Evolutionary conservation across 371 early-diverging fungal genomes (phyloP).

Genomic region (Saksenaea vasiformis): DNA sequence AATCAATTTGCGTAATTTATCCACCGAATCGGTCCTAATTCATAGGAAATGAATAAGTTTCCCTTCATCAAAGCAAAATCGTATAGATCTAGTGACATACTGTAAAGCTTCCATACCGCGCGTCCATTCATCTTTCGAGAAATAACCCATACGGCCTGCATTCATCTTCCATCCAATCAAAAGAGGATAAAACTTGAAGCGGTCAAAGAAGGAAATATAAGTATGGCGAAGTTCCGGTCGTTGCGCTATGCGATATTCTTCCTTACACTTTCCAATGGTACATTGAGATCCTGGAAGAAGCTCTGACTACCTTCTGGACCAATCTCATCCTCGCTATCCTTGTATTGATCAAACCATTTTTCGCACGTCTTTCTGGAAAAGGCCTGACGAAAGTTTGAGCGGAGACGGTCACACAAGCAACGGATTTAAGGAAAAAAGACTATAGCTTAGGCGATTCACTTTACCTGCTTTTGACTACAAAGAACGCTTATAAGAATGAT

Average conservation of each 20-base stretch:
- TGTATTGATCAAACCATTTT: slow-evolving; percentile 31
- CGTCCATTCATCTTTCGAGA: slow-evolving; percentile 24
- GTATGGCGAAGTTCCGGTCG: background rate
- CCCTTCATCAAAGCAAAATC: background rate
- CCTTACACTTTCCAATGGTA: slow-evolving; percentile 37
- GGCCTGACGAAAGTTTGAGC: background rate
- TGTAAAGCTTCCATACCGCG: slow-evolving; percentile 7
- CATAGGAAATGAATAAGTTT: background rate
- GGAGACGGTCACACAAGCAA: background rate
- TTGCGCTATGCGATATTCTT: background rate
- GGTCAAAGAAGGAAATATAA: background rate
- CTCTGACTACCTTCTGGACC: slow-evolving; percentile 37
- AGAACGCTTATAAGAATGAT: background rate
- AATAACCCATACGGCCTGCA: slow-evolving; percentile 37
- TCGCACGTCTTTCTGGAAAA: slow-evolving; percentile 10
- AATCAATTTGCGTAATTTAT: slow-evolving; percentile 13
- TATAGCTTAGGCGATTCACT: background rate
- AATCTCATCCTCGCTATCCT: slow-evolving; percentile 29
- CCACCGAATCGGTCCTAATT: slow-evolving; percentile 20
- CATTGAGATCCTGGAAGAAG: slow-evolving; percentile 34
- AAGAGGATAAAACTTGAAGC: slow-evolving; percentile 26
- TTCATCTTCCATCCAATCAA: slow-evolving; percentile 43
- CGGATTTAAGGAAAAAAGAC: background rate
- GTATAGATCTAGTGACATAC: slow-evolving; percentile 1
- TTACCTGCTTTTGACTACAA: slow-evolving; percentile 3